Base-by-base conservation (phyloP, 73 alveolate species). In the Diophrys appendiculata region DNA sequence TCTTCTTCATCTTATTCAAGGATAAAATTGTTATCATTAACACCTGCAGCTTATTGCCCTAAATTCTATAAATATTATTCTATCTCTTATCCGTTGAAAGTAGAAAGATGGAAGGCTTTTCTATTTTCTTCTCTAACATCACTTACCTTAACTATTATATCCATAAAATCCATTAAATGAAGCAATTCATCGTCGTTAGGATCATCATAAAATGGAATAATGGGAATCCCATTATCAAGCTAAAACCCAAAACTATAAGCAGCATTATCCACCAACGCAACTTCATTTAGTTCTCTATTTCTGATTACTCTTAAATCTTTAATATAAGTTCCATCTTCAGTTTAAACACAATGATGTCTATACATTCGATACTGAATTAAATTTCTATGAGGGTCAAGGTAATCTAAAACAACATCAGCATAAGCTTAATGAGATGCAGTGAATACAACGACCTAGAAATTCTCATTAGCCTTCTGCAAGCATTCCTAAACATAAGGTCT, bases 341-440 rank as follows among this genome's bases (percentile, higher is more conserved):
- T 79, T 69, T 72, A 70, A 53, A 88, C 74, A 56, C 98, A 94
- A 77, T 71, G 73, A 25, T 89, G 87, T 76, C 98, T 69, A 82
- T 91, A 94, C 52, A 94, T 80, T 28, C 98, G 29, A 78, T 84
- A 73, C 56, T 84, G 89, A 65, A 90, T 86, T 52, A 86, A 82
- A 55, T 89, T 89, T 25, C 84, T 81, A 29, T 77, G 72, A 18
- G 99, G 99, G 82, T 95, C 99, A 78, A 95, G 67, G 71, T 84
- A 84, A 80, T 95, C 95, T 54, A 92, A 81, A 2, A 92, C 94
- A 28, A 90, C 92, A 92, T 92, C 96, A 22, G 98, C 98, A 80
- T 92, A 92, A 22, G 92, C 78, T 65, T 92, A 88, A 69, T 92
- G 96, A 73, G 92, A 80, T 8, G 98, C 98, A 11, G 98, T 89